Evolutionary conservation across 2,329 filamentous ascomycete genomes (phyloP).

Genomic region (Chaetomium globosum): DNA sequence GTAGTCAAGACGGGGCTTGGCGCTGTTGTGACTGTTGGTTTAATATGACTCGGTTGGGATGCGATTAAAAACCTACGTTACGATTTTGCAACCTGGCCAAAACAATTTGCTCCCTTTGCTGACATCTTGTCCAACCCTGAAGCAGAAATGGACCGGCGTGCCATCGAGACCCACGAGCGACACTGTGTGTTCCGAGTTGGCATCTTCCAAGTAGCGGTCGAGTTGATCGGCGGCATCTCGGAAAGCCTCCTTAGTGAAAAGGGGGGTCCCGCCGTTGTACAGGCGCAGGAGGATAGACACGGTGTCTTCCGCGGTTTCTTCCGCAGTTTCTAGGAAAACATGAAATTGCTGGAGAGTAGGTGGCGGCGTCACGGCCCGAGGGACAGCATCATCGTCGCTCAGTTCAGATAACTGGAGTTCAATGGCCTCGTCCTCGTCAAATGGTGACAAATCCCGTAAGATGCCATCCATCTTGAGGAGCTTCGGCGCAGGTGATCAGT

Average conservation of each 20-base stretch:
- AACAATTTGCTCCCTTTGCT: background rate
- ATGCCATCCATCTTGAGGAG: background rate
- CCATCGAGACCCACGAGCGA: constrained; percentile 5
- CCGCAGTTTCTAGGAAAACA: too few relatives aligned
- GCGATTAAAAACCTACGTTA: background rate
- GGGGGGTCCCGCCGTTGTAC: background rate
- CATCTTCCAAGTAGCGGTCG: background rate
- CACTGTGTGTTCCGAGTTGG: background rate
- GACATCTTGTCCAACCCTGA: background rate
- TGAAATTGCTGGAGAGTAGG: too few relatives aligned
- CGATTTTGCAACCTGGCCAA: background rate
- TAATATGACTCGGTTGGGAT: background rate
- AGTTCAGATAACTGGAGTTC: too few relatives aligned
- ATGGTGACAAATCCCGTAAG: background rate
- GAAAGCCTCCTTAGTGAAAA: constrained; percentile 1
- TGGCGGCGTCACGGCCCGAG: too few relatives aligned
- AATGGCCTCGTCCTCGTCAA: background rate
- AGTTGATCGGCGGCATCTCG: constrained; percentile 5
- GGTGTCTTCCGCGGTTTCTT: background rate
- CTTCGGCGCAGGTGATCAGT: background rate
- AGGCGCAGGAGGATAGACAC: background rate
- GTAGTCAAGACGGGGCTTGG: constrained; percentile 9
- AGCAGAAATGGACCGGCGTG: background rate
- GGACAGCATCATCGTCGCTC: too few relatives aligned
- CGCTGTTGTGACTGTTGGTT: background rate